Base-by-base conservation (phyloP, 129 eudicot species). In the Tagetes patula region DNA sequence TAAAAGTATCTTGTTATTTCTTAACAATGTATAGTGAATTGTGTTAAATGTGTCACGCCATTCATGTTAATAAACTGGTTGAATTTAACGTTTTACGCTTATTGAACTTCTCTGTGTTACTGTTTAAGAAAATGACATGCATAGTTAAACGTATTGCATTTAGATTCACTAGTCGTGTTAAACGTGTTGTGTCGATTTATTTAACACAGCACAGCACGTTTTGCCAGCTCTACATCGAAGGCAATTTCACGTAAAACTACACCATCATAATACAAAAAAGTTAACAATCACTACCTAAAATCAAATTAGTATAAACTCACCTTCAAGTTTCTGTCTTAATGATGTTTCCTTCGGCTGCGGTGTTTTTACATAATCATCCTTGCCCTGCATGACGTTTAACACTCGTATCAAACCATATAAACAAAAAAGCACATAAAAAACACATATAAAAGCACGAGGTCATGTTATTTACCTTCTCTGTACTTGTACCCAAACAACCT, bases 321-420 rank as follows among this genome's bases (percentile, higher is more conserved):
- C 78, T 55, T 79, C 82, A 65, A 79, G 74, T 79, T 72, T 79
- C 46, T 37, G 67, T 65, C 78, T 79, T 46, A 55, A 66, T 6
- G 62, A 43, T 10, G 54, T 49, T 45, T 79, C 82, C 77, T 34
- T 72, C 12, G n/a, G 3, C 78, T 37, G 32, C 5, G 41, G 82
- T 34, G 72, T 27, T 33, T 65, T 66, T 11, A 72, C 78, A 79
- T 3, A 27, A 43, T 79, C 62, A 8, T 8, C 82, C 73, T 79
- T 72, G 12, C 43, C 82, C 78, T 79, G 49, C 62, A 78, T 30
- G 20, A 72, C 3, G 27, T 30, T 5, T 5, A 66, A 46, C 12
- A 65, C 63, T 43, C 43, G 4, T 53, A 55, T 71, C 8, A 78
- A 65, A 41, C 64, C 48, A 63, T 42, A 41, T 70, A n/a, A 31